Evolutionary conservation across 108 stramenopile genomes (phyloP).

Genomic region (Cyclostephanos tholiformis): DNA sequence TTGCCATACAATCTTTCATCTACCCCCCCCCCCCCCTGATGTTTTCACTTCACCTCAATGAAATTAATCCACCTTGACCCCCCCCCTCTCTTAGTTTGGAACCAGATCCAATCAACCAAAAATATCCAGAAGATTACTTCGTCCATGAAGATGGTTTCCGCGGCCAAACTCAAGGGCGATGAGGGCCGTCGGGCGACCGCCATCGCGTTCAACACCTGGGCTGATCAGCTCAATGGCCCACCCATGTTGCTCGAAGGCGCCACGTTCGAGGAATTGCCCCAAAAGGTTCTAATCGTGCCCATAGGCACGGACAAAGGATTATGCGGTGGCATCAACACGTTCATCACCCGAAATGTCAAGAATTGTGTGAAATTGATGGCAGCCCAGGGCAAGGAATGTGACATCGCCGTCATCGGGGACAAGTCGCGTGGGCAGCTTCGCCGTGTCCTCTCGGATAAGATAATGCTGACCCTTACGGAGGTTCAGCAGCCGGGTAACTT

Average conservation of each 20-base stretch:
- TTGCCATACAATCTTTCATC: neutral
- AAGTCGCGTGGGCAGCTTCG: constrained; percentile 96
- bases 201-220: constrained; percentile 83
- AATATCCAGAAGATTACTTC: constrained; percentile 99
- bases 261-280: constrained; percentile 84
- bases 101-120: constrained; percentile 97
- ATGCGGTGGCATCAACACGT: constrained; percentile 98
- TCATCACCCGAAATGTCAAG: constrained; percentile 86
- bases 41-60: constrained; percentile 1
- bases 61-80: constrained; percentile 3
- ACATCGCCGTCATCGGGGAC: constrained; percentile 95
- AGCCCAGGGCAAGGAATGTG: constrained; percentile 80
- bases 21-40: constrained; percentile 5
- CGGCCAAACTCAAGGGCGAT: constrained; percentile 99
- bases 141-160: constrained; percentile 99
- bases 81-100: constrained; percentile 64
- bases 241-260: constrained; percentile 62
- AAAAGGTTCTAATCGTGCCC: constrained; percentile 90
- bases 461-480: constrained; percentile 76
- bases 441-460: constrained; percentile 65
- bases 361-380: constrained; percentile 59
- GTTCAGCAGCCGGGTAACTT: constrained; percentile 81
- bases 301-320: constrained; percentile 97
- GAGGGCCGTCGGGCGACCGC: constrained; percentile 79
- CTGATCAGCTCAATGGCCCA: constrained; percentile 57